Evolutionary conservation across 108 stramenopile genomes (phyloP), one percentile per base, ranked within the genome.

Genomic region (Nannochloropsis granulata): DNA sequence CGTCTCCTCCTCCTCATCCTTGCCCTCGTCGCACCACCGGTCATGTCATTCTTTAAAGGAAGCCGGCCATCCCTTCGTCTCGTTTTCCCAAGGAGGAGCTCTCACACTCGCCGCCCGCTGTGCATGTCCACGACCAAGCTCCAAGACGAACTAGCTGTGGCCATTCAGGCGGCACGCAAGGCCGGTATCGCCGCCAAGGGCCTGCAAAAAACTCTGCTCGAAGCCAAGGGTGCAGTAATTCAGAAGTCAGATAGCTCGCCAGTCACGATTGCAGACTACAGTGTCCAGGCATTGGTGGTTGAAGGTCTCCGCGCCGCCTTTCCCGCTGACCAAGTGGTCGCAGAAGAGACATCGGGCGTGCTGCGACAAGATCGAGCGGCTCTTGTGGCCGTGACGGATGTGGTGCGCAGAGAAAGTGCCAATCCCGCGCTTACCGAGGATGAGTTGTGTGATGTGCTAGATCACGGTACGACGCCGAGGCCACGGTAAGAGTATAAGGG

Each of bases 201-300:
- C 21, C 56, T 71, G 7, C 56, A 71, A 71, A 71, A 71, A 71
- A 71, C 56, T 71, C n/a, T 71, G 56, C 16, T 71, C n/a, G 56
- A 71, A 71, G n/a, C 56, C 21, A 71, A 71, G n/a, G 21, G 56
- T 11, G 56, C 56, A n/a, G 56, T n/a, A n/a, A 71, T 81, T 23
- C 23, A 25, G 26, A 89, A 89, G 84, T 46, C n/a, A 43, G 89
- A 89, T 46, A 84, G 79, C 43, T 85, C 80, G 10, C 89, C 89
- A 21, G 89, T 89, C 13, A 89, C 89, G 24, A 83, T 89, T 43
- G 89, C 86, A 13, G 89, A 89, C 87, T 89, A 84, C 78, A 87
- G 44, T 44, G 87, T 85, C 2, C 89, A 89, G 23, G 89, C 87
- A 12, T 44, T 89, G 23, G 87, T 89, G 24, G 45, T 89, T 25